Evolutionary conservation across 116 monocot genomes (phyloP).

Genomic region (Trichopus zeylanicus): DNA sequence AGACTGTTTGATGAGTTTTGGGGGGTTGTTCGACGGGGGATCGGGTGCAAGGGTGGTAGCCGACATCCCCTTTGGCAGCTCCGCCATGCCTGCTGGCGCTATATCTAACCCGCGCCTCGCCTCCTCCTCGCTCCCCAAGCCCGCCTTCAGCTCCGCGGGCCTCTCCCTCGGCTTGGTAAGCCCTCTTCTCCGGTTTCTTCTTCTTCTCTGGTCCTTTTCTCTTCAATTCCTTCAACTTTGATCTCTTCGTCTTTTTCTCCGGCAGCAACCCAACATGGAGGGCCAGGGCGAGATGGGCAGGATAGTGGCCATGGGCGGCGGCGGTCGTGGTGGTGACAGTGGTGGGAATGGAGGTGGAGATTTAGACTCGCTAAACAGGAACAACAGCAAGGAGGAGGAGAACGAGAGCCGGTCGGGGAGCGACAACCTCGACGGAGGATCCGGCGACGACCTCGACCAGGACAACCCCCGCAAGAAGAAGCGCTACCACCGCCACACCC

Average conservation of each 20-base stretch:
- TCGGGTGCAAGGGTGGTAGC: conserved; percentile 22
- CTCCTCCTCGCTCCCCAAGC: conserved; percentile 17
- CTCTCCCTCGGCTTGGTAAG: conserved; percentile 85
- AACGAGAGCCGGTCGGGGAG: conserved; percentile 91
- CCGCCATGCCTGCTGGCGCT: conserved; percentile 3
- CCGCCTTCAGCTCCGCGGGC: conserved; percentile 41
- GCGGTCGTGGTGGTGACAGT: neutral
- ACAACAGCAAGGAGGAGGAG: conserved; percentile 18
- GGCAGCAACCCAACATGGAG: conserved; percentile 32
- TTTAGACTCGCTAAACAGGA: conserved; percentile 7
- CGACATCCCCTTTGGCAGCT: conserved; percentile 19
- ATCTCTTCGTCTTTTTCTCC: neutral
- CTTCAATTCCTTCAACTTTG: neutral
- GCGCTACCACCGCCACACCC: conserved; percentile 94
- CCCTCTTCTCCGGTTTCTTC: neutral
- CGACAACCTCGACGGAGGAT: conserved; percentile 71
- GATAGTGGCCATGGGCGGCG: neutral
- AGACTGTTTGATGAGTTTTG: conserved; percentile 63
- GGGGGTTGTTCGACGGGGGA: conserved; percentile 47
- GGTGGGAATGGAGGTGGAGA: conserved; percentile 3
- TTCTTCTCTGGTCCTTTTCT: neutral
- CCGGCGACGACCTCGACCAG: conserved; percentile 70
- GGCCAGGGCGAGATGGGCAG: conserved; percentile 18
- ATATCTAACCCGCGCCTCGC: conserved; percentile 20
- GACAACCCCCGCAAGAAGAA: conserved; percentile 75